These are phyloP conservation scores for Psilocybe subaeruginosa DNA, from an alignment of 768 basidiomycete species.

Conservation along the genomic window DNA sequence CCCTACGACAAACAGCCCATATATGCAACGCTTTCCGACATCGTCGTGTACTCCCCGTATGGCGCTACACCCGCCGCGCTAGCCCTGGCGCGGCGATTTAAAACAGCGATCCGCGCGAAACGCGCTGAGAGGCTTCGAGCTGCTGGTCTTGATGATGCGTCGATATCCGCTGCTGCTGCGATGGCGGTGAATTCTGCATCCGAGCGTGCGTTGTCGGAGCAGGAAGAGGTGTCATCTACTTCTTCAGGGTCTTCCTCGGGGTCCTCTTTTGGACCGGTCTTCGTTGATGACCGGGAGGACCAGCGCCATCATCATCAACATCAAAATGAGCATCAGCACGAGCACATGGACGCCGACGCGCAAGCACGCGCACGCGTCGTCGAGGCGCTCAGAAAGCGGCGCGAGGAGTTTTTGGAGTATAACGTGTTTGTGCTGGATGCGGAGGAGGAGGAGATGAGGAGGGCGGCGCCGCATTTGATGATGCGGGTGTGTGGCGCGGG, in stretches of 20 bases:
- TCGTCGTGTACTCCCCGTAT: conserved; percentile 83
- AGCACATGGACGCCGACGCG: too few relatives aligned
- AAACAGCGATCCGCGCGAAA: conserved; percentile 63
- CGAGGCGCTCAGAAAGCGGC: conserved; percentile 9
- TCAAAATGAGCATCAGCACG: not conserved
- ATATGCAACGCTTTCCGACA: conserved; percentile 86
- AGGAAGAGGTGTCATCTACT: not conserved
- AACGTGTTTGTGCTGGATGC: conserved; percentile 81
- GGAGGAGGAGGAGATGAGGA: conserved; percentile 44
- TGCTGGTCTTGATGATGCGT: conserved; percentile 18
- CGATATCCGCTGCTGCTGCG: not conserved
- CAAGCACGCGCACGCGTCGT: conserved; percentile 3
- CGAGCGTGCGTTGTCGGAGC: too few relatives aligned
- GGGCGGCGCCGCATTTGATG: conserved; percentile 53
- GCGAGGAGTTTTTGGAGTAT: conserved; percentile 51
- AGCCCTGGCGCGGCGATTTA: conserved; percentile 67
- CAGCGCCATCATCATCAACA: not conserved
- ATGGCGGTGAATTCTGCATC: not conserved
- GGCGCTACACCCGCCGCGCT: conserved; percentile 61
- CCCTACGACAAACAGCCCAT: conserved; percentile 56
- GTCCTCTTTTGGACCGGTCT: too few relatives aligned
- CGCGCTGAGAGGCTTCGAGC: conserved; percentile 47
- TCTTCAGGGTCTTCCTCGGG: too few relatives aligned
- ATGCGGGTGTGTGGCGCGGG: conserved; percentile 48
- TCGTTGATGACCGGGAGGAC: not conserved